These are phyloP conservation scores for Ensete ventricosum DNA, from an alignment of 176 grass and related monocot species.

Conservation along the genomic window DNA sequence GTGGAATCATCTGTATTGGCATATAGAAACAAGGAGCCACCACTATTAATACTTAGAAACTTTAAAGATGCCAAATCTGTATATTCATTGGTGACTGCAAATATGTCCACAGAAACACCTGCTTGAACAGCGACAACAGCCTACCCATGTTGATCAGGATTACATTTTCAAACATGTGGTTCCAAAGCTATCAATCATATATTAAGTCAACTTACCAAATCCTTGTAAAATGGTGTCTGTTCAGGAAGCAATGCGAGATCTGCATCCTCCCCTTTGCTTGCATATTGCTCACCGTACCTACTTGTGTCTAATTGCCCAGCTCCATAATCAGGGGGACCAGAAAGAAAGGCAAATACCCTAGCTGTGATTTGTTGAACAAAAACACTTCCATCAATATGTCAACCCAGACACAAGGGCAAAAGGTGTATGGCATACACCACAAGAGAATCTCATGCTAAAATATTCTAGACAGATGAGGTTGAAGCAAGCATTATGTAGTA, in stretches of 20 bases:
- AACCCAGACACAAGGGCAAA: too few relatives aligned
- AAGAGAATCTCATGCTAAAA: neutral
- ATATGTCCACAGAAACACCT: slow-evolving; percentile 93
- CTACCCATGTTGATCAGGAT: slow-evolving; percentile 31
- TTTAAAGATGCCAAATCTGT: slow-evolving; percentile 96
- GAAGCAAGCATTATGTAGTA: too few relatives aligned
- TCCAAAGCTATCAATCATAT: neutral
- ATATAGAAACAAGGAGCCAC: slow-evolving; percentile 89
- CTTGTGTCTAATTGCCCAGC: slow-evolving; percentile 79
- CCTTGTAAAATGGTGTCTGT: slow-evolving; percentile 91
- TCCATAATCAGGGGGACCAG: slow-evolving; percentile 95
- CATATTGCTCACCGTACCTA: slow-evolving; percentile 96
- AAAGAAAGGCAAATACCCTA: slow-evolving; percentile 90
- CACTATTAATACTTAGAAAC: slow-evolving; percentile 93
- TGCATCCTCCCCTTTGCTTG: slow-evolving; percentile 79
- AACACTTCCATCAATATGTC: too few relatives aligned
- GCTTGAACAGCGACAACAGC: slow-evolving; percentile 90
- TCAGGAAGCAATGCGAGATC: slow-evolving; percentile 79
- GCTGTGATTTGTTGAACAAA: slow-evolving; percentile 23
- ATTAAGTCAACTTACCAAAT: slow-evolving; percentile 50
- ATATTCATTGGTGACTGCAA: slow-evolving; percentile 94
- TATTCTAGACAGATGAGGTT: neutral
- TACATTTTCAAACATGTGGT: slow-evolving; percentile 6
- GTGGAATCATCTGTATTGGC: slow-evolving; percentile 82
- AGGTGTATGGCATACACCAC: too few relatives aligned